Base-by-base conservation (phyloP, 2,329 filamentous ascomycete species). In the Stagonosporopsis vannaccii region DNA sequence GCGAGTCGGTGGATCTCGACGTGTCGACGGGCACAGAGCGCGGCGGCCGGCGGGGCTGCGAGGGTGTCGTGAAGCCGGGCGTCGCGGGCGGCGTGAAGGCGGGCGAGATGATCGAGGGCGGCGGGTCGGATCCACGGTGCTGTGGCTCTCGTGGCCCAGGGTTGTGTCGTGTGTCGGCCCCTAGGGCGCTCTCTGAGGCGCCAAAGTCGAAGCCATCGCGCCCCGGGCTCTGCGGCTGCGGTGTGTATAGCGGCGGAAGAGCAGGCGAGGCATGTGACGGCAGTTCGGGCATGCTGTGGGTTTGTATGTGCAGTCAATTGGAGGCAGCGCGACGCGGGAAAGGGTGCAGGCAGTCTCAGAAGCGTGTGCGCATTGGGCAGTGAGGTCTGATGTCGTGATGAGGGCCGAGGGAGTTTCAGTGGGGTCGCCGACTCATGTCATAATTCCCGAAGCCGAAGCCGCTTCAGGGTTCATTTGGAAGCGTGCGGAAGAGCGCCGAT, bases 241-340 rank as follows among this genome's bases (percentile, higher is more conserved):
- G 84, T 41, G 84, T 83, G 60, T 84, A 76, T 47, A 85, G 75
- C 25, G 83, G 82, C 51, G 80, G 71, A 51, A 84, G 75, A 59
- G 77, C 75, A 22, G 82, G 81, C 37, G 82, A 83, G 52, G 80
- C 77, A 67, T 84, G 82, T 35, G 82, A 80, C n/a, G 84, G 83
- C 56, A 85, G 77, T 54, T 84, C 79, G 41, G 81, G 76, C 83
- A 85, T 85, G 61, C 70, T 52, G 37, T 28, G 35, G 39, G 17
- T 17, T 25, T 17, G 25, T 42, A 28, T 32, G 28, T 11, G 26
- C 35, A 30, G 41, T 45, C 46, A 49, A 56, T 61, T 58, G 50
- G 32, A 28, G 23, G 59, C 48, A 42, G 58, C 56, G 52, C 43
- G 41, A 25, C 6, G 37, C 44, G 23, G 35, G 41, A 20, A 20